These are phyloP conservation scores for Pleurotus pulmonarius DNA, from an alignment of 768 basidiomycete genomes.

Conservation along the genomic window DNA sequence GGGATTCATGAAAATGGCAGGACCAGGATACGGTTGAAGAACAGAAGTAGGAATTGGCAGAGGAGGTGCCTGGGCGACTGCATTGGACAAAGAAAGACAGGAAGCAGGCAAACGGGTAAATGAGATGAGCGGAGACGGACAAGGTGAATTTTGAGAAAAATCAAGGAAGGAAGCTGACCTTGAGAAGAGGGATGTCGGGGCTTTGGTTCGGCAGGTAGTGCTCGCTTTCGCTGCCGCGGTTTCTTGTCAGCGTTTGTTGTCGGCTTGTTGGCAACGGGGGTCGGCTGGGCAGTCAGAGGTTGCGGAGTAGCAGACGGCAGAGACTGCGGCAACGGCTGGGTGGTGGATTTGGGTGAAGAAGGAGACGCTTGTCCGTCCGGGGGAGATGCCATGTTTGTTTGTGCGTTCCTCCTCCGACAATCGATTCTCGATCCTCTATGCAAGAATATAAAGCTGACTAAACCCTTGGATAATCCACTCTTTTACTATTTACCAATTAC, in stretches of 20 bases:
- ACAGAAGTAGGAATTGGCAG: slow-evolving; percentile 22
- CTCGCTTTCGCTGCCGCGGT: slow-evolving; percentile 48
- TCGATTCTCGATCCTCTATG: not conserved
- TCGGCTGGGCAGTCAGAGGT: slow-evolving; percentile 17
- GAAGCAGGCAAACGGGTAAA: not conserved
- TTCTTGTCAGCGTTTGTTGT: slow-evolving; percentile 40
- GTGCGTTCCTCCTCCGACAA: not conserved
- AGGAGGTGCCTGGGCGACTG: slow-evolving; percentile 3
- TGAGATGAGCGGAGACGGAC: slow-evolving; percentile 10
- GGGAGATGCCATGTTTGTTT: slow-evolving; percentile 44
- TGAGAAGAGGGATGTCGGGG: not conserved
- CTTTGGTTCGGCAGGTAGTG: slow-evolving; percentile 10
- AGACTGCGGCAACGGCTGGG: slow-evolving; percentile 45
- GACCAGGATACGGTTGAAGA: slow-evolving; percentile 54
- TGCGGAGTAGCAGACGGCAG: slow-evolving; percentile 36
- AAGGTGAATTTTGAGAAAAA: slow-evolving; percentile 17
- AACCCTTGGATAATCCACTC: not conserved
- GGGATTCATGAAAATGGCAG: slow-evolving; percentile 67
- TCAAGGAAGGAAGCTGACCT: slow-evolving; percentile 10
- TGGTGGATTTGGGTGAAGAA: slow-evolving; percentile 21
- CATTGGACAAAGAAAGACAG: not conserved
- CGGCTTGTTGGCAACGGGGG: slow-evolving; percentile 34
- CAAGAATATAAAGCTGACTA: slow-evolving; percentile 1
- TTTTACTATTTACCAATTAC: not conserved
- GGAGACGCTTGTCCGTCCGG: slow-evolving; percentile 37